A percentile compares a stretch with the other conserved stretches of the same genome.
Evolutionary conservation across 257 asterid genomes (phyloP).

Genomic region (Orobanche coerulescens): DNA sequence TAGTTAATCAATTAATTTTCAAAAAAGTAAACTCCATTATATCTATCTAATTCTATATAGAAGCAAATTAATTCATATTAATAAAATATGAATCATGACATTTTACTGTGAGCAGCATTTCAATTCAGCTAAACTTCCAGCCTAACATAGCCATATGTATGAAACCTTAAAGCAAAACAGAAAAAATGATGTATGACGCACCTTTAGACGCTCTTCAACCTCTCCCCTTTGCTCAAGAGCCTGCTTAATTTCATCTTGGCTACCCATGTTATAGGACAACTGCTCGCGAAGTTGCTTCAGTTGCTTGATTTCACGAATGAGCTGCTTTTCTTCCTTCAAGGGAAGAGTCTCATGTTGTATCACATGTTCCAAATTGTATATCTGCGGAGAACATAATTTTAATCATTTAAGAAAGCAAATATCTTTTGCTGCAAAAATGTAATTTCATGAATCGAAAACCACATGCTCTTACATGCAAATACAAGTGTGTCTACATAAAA

Average conservation of each 20-base stretch:
- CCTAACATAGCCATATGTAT: not conserved
- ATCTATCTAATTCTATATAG: too few relatives aligned
- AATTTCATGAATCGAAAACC: constrained; percentile 9
- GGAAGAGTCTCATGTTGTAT: constrained; percentile 86
- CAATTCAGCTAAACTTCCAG: constrained; percentile 2
- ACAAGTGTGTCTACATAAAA: not conserved
- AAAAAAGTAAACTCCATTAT: too few relatives aligned
- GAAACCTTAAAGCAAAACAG: not conserved
- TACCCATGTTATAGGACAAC: constrained; percentile 72
- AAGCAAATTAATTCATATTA: too few relatives aligned
- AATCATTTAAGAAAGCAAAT: constrained; percentile 10
- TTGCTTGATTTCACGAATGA: constrained; percentile 84
- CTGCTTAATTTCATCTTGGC: constrained; percentile 78
- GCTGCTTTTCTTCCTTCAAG: constrained; percentile 73
- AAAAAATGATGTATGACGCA: constrained; percentile 24
- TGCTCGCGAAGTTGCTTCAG: constrained; percentile 85
- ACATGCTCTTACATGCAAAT: not conserved
- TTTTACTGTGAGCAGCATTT: constrained; percentile 11
- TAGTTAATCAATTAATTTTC: too few relatives aligned
- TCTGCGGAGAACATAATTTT: constrained; percentile 36
- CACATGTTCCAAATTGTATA: constrained; percentile 53
- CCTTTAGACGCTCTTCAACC: constrained; percentile 77
- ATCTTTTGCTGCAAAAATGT: not conserved
- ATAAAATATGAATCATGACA: too few relatives aligned
- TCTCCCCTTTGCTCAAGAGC: constrained; percentile 71